These are phyloP conservation scores for Adiantum capillusveneris DNA, from an alignment of 75 land plant genomes.

Conservation along the genomic window DNA sequence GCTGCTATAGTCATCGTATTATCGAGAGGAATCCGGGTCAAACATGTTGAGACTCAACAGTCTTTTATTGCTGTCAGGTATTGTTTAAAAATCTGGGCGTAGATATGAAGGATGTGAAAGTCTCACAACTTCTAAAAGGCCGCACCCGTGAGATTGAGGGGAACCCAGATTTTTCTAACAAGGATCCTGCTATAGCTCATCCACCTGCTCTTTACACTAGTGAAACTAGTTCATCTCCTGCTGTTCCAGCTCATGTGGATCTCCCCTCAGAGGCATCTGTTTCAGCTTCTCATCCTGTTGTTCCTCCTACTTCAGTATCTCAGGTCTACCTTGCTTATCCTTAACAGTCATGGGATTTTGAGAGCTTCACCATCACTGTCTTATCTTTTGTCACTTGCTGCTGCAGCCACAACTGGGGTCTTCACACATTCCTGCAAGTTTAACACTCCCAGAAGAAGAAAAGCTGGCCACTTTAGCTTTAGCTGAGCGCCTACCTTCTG, in stretches of 20 bases:
- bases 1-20: neutral
- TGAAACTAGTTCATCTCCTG: neutral
- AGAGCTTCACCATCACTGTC: neutral
- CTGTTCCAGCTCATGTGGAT: slow-evolving; percentile 8
- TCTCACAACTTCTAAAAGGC: slow-evolving; percentile 75
- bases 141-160: slow-evolving; percentile 73
- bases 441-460: slow-evolving; percentile 47
- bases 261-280: slow-evolving; percentile 13
- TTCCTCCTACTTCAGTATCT: slow-evolving; percentile 34
- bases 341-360: no score
- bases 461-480: slow-evolving; percentile 42
- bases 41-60: no score
- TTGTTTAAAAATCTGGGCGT: slow-evolving; percentile 86
- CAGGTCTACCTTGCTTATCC: slow-evolving; percentile 29
- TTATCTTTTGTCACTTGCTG: neutral
- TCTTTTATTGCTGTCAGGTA: slow-evolving; percentile 34
- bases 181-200: slow-evolving; percentile 54
- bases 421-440: neutral
- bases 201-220: slow-evolving; percentile 11
- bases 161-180: slow-evolving; percentile 96
- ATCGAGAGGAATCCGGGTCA: no score
- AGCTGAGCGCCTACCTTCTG: slow-evolving; percentile 46
- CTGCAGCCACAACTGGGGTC: slow-evolving; percentile 8
- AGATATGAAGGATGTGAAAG: slow-evolving; percentile 86
- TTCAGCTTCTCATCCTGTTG: neutral